Conservation (phyloP, 2,329 filamentous ascomycete species). For the Neofusicoccum ribis region DNA sequence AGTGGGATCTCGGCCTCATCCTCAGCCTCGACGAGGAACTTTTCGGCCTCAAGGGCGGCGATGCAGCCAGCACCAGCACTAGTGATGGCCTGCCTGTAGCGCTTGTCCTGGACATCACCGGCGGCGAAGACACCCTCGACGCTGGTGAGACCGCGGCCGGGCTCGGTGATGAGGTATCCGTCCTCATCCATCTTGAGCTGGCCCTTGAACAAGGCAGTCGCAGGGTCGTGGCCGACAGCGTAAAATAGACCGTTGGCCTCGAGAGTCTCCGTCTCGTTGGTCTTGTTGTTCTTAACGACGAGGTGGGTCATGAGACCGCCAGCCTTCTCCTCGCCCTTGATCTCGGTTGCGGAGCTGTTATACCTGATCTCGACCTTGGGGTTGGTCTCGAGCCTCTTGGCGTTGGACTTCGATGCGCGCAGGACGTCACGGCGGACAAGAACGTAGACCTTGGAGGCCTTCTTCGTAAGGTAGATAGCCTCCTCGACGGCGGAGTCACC, state of each 20-base stretch:
- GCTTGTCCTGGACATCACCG: conserved; percentile 98
- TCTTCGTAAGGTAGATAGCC: conserved; percentile 96
- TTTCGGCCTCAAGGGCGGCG: conserved; percentile 93
- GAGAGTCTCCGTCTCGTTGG: conserved; percentile 77
- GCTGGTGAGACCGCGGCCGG: conserved; percentile 85
- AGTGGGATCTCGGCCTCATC: conserved; percentile 50
- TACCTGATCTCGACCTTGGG: conserved; percentile 90
- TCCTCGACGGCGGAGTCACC: conserved; percentile 97
- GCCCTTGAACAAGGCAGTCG: conserved; percentile 84
- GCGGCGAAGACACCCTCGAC: conserved; percentile 92
- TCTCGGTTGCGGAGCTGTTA: conserved; percentile 78
- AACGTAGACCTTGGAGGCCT: conserved; percentile 91
- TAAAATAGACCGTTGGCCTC: conserved; percentile 95
- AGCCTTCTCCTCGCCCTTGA: conserved; percentile 76
- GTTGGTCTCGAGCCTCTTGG: conserved; percentile 75
- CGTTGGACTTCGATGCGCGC: conserved; percentile 89
- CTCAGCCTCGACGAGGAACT: conserved; percentile 80
- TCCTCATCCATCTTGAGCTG: conserved; percentile 87
- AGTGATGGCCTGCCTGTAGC: conserved; percentile 95
- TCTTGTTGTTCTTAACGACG: conserved; percentile 75
- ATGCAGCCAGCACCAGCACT: conserved; percentile 94
- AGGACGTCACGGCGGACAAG: conserved; percentile 85
- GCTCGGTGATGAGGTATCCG: conserved; percentile 85
- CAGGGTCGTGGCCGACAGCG: conserved; percentile 94
- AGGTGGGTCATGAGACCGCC: conserved; percentile 83